Evolutionary conservation across 129 eudicot genomes (phyloP).

Genomic region (Lactuca sativa): DNA sequence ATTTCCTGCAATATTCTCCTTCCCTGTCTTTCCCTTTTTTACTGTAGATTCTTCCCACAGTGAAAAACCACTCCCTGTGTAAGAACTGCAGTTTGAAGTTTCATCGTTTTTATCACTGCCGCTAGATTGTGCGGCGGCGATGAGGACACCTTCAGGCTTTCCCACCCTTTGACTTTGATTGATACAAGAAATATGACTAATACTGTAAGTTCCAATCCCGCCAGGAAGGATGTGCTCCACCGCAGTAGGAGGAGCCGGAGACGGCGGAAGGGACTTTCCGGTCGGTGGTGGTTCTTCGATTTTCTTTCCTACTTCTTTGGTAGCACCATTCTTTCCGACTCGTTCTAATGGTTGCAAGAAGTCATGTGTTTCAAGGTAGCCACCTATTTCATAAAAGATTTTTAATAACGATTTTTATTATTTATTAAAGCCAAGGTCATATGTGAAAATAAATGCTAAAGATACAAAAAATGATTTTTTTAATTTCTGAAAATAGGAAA

Average conservation of each 20-base stretch:
- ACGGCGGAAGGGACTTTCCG: slow-evolving; percentile 25
- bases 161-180: slow-evolving; percentile 48
- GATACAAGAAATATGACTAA: slow-evolving; percentile 63
- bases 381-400: slow-evolving; percentile 17
- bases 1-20: slow-evolving; percentile 78
- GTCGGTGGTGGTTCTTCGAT: slow-evolving; percentile 7
- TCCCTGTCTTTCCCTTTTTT: slow-evolving; percentile 97
- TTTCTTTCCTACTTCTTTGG: slow-evolving; percentile 21
- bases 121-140: slow-evolving; percentile 36
- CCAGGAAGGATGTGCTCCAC: slow-evolving; percentile 80
- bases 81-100: slow-evolving; percentile 76
- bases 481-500: background rate
- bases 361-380: slow-evolving; percentile 43
- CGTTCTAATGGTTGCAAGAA: slow-evolving; percentile 40
- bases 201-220: slow-evolving; percentile 84
- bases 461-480: background rate
- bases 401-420: too few species aligned
- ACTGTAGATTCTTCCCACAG: slow-evolving; percentile 83
- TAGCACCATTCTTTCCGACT: slow-evolving; percentile 11
- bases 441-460: too few species aligned
- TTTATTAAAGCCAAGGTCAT: too few species aligned
- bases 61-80: slow-evolving; percentile 82
- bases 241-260: slow-evolving; percentile 26
- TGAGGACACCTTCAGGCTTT: slow-evolving; percentile 41
- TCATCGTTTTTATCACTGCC: slow-evolving; percentile 47